Conservation (phyloP, 2,329 filamentous ascomycete genomes). For the Plectosphaerella sp. region DNA sequence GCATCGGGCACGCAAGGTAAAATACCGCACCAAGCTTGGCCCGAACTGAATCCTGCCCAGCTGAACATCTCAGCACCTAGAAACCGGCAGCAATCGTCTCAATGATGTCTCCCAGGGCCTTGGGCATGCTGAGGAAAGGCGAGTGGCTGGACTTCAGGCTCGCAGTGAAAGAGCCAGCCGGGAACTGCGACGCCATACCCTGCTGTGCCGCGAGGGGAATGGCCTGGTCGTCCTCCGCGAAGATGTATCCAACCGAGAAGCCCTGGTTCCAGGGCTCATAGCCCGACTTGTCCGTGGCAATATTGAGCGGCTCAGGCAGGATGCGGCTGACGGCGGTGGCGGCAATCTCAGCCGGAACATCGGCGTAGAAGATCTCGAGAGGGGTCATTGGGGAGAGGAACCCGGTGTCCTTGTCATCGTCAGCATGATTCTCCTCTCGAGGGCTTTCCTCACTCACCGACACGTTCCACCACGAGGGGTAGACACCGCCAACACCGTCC, state of each 20-base stretch:
- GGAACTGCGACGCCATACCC: slow-evolving; percentile 17
- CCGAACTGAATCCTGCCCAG: too few species aligned
- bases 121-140: slow-evolving; percentile 7
- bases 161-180: slow-evolving; percentile 12
- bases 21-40: too few species aligned
- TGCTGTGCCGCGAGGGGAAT: slow-evolving; percentile 14
- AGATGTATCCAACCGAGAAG: slow-evolving; percentile 19
- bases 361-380: slow-evolving; percentile 18
- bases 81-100: background rate
- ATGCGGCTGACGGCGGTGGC: slow-evolving; percentile 11
- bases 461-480: slow-evolving; percentile 21
- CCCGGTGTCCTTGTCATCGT: slow-evolving; percentile 1
- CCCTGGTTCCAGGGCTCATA: slow-evolving; percentile 21
- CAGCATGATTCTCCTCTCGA: too few species aligned
- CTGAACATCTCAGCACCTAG: too few species aligned
- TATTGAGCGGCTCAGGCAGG: slow-evolving; percentile 6
- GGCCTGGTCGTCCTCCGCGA: slow-evolving; percentile 17
- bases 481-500: slow-evolving; percentile 17
- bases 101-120: slow-evolving; percentile 1
- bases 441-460: slow-evolving; percentile 10
- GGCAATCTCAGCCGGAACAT: slow-evolving; percentile 10
- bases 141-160: slow-evolving; percentile 2
- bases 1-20: too few species aligned
- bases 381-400: slow-evolving; percentile 5
- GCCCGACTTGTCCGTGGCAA: slow-evolving; percentile 14